Evolutionary conservation across 2,329 filamentous ascomycete species (phyloP).

Genomic region (Pseudogymnoascus sp.): DNA sequence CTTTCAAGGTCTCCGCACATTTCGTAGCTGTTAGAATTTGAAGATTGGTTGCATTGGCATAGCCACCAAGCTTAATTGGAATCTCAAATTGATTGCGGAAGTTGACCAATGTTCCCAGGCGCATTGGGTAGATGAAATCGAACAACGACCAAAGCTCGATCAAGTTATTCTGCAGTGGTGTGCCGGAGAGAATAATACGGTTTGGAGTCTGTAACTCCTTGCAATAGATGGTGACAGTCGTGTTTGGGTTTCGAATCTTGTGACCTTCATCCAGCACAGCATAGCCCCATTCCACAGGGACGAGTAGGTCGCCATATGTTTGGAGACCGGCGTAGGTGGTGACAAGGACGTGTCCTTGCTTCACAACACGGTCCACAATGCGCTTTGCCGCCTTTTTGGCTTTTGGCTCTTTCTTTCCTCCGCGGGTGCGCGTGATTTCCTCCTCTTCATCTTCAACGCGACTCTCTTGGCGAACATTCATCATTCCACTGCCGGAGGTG

Average conservation of each 20-base stretch:
- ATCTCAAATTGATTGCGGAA: constrained; percentile 90
- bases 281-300: constrained; percentile 83
- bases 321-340: constrained; percentile 96
- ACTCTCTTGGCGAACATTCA: constrained; percentile 65
- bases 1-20: constrained; percentile 87
- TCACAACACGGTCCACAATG: constrained; percentile 73
- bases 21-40: constrained; percentile 92
- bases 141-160: constrained; percentile 95
- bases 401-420: constrained; percentile 37
- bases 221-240: constrained; percentile 87
- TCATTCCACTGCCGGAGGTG: constrained; percentile 92
- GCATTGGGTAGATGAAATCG: constrained; percentile 96
- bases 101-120: constrained; percentile 79
- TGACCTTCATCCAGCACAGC: constrained; percentile 94
- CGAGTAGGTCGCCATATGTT: constrained; percentile 74
- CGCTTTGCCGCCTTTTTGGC: constrained; percentile 62
- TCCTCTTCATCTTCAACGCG: constrained; percentile 45
- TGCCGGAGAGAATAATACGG: constrained; percentile 87
- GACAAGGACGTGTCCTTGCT: constrained; percentile 83
- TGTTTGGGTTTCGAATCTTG: constrained; percentile 95
- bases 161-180: constrained; percentile 95
- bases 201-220: constrained; percentile 89
- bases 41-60: constrained; percentile 87
- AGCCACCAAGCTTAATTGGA: constrained; percentile 86
- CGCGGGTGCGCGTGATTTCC: constrained; percentile 36